Evolutionary conservation across 306 rosid species (phyloP).

Genomic region (Cicer arietinum): DNA sequence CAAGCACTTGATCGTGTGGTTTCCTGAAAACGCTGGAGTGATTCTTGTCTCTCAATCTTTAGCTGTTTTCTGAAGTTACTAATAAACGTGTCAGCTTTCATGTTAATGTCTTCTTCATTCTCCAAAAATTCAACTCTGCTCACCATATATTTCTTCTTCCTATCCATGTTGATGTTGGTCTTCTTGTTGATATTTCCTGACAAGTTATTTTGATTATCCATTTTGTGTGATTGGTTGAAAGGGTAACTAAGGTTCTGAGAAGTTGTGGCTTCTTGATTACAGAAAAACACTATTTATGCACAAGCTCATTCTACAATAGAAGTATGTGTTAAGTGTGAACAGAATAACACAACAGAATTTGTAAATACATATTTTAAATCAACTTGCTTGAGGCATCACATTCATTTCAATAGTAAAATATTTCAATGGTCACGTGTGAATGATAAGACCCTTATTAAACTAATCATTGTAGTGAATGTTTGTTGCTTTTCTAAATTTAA

Average conservation of each 20-base stretch:
- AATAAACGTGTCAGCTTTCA: constrained; percentile 67
- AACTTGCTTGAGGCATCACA: constrained; percentile 5
- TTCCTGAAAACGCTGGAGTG: constrained; percentile 51
- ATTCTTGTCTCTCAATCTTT: constrained; percentile 60
- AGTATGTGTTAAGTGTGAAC: constrained; percentile 44
- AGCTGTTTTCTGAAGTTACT: constrained; percentile 65
- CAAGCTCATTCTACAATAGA: constrained; percentile 30
- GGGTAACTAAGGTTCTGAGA: background rate
- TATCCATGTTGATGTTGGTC: background rate
- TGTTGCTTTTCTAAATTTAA: background rate
- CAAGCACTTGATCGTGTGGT: constrained; percentile 51
- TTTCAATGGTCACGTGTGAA: constrained; percentile 36
- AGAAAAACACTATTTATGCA: constrained; percentile 36
- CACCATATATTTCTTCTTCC: constrained; percentile 38
- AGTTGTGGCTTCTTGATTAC: constrained; percentile 20
- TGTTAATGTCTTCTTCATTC: constrained; percentile 54
- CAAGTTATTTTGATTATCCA: constrained; percentile 56
- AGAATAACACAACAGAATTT: background rate
- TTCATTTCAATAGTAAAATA: constrained; percentile 7
- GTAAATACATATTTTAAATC: background rate
- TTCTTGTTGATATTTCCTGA: constrained; percentile 38
- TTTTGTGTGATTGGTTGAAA: constrained; percentile 18
- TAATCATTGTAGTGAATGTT: background rate
- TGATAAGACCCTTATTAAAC: constrained; percentile 19
- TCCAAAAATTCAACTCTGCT: constrained; percentile 13